Evolutionary conservation across 1,139 yeast species (phyloP).

Genomic region (Pichia sp.): DNA sequence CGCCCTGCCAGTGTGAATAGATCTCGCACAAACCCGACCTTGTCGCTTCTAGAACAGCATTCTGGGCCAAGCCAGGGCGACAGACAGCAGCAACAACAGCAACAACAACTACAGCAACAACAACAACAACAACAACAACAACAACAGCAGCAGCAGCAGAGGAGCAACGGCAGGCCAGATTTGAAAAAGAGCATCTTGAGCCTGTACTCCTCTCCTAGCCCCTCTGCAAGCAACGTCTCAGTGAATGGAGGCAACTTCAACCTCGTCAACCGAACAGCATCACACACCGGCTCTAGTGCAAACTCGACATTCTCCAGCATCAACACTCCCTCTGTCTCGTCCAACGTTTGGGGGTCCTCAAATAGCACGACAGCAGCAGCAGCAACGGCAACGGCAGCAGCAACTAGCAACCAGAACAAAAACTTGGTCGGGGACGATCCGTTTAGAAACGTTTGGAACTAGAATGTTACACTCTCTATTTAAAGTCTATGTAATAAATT

Average conservation of each 20-base stretch:
- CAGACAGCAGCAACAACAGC: slow-evolving; percentile 9
- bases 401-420: slow-evolving; percentile 9
- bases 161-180: slow-evolving; percentile 52
- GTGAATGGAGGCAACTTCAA: slow-evolving; percentile 2
- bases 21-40: slow-evolving; percentile 12
- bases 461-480: not conserved
- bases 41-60: slow-evolving; percentile 17
- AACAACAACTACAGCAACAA: slow-evolving; percentile 13
- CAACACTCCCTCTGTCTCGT: slow-evolving; percentile 2
- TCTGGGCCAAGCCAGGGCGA: slow-evolving; percentile 10
- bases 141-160: slow-evolving; percentile 17
- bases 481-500: not conserved
- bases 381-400: slow-evolving; percentile 5
- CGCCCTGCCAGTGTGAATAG: slow-evolving; percentile 2
- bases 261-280: not conserved
- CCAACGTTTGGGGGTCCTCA: slow-evolving; percentile 8
- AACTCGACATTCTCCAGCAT: slow-evolving; percentile 9
- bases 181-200: slow-evolving; percentile 87
- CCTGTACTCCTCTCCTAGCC: slow-evolving; percentile 68
- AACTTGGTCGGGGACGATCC: slow-evolving; percentile 51
- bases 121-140: slow-evolving; percentile 10
- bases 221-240: slow-evolving; percentile 19
- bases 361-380: not conserved
- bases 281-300: slow-evolving; percentile 14
- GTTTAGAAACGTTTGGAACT: slow-evolving; percentile 63